Conservation (phyloP, 768 basidiomycete genomes). For the Lentinula detonsa region DNA sequence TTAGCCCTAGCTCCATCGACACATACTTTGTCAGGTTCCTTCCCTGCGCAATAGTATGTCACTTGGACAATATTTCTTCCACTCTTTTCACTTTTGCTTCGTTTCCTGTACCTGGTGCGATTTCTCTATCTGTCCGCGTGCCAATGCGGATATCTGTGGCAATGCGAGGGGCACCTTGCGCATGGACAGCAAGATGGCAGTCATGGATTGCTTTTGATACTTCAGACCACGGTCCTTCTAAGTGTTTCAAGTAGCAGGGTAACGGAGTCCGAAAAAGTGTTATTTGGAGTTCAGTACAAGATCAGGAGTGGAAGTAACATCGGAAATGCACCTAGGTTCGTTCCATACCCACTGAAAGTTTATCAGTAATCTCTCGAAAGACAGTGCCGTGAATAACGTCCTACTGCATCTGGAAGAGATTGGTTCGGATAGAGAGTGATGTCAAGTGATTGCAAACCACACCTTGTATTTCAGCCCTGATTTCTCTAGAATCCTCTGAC, state of each 20-base stretch:
- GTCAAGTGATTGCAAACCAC: conserved; percentile 8
- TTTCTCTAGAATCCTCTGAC: conserved; percentile 75
- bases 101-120: conserved; percentile 65
- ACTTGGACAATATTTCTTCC: conserved; percentile 57
- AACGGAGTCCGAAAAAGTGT: background rate
- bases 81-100: conserved; percentile 77
- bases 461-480: conserved; percentile 83
- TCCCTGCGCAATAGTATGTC: too few species aligned
- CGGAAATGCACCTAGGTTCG: conserved; percentile 60
- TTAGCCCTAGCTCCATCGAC: too few species aligned
- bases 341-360: conserved; percentile 74
- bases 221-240: conserved; percentile 78
- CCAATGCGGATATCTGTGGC: conserved; percentile 96
- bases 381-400: conserved; percentile 12
- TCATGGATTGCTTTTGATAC: conserved; percentile 87
- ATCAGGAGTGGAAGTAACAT: background rate
- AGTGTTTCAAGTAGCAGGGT: conserved; percentile 13
- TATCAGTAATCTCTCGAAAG: conserved; percentile 1
- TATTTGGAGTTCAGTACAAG: background rate
- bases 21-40: too few species aligned
- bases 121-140: conserved; percentile 69
- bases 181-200: conserved; percentile 85
- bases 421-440: background rate
- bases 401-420: conserved; percentile 58
- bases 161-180: conserved; percentile 64